These are phyloP conservation scores for Alternaria sp. DNA, from an alignment of 2,329 filamentous ascomycete genomes.

Conservation along the genomic window DNA sequence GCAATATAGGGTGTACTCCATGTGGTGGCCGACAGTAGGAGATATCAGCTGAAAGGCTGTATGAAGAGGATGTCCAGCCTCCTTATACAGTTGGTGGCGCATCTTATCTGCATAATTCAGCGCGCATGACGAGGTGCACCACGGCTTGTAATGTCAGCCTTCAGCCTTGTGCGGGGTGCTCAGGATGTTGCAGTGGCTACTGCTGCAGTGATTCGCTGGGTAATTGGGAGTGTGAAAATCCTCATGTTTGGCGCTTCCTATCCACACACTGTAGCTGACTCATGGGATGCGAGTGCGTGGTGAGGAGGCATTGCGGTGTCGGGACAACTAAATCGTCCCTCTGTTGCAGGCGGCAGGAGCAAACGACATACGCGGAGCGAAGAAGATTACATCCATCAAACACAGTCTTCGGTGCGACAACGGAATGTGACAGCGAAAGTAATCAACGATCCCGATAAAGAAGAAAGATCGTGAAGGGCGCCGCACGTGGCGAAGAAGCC, in stretches of 20 bases:
- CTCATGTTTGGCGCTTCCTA: accelerated
- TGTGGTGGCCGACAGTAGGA: background rate
- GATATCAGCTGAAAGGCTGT: background rate
- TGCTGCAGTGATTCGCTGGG: background rate
- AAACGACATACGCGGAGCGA: background rate
- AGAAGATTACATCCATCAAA: background rate
- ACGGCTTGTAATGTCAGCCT: background rate
- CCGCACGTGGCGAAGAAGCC: slow-evolving; percentile 8
- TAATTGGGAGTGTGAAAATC: background rate
- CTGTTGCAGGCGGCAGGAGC: background rate
- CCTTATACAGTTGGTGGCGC: background rate
- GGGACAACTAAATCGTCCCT: background rate
- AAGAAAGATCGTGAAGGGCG: background rate
- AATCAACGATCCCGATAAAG: background rate
- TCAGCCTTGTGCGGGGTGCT: background rate
- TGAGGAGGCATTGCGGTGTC: background rate
- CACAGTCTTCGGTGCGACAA: background rate
- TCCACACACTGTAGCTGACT: accelerated
- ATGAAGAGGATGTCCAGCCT: background rate
- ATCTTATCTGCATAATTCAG: background rate
- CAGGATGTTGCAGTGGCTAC: background rate
- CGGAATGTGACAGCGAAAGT: background rate
- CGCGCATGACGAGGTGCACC: background rate
- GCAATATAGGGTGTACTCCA: background rate
- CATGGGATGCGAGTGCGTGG: background rate